Evolutionary conservation across 192 early-diverging fungal genomes (phyloP).

Genomic region (Linnemannia elongata): DNA sequence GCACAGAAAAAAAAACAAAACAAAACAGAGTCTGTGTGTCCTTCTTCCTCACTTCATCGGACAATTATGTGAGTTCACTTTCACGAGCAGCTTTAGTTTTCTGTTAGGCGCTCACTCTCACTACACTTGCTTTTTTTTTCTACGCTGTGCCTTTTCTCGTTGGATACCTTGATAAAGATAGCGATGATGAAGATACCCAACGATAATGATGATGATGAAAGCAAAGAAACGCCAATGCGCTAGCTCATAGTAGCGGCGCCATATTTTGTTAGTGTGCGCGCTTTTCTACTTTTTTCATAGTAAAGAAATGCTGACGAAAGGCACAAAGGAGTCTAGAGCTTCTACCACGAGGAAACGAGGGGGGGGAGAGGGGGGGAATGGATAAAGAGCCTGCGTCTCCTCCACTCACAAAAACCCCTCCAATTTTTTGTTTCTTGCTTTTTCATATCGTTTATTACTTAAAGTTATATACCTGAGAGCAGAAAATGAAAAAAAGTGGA

Average conservation of each 20-base stretch:
- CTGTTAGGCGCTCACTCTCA: neutral
- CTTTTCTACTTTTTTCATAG: too few relatives aligned
- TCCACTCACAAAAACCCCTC: neutral
- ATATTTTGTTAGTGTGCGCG: too few relatives aligned
- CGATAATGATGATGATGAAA: neutral
- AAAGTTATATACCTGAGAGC: neutral
- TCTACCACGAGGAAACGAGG: neutral
- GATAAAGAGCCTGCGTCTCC: neutral
- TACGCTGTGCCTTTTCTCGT: neutral
- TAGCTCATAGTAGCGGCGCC: too few relatives aligned
- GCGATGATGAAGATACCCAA: neutral
- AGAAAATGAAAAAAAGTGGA: too few relatives aligned
- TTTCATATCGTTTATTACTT: neutral
- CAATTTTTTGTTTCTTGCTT: too few relatives aligned
- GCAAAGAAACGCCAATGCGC: too few relatives aligned
- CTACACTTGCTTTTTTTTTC: neutral
- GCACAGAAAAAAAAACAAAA: too few relatives aligned
- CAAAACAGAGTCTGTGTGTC: too few relatives aligned
- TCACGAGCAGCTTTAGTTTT: neutral
- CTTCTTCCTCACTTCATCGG: too few relatives aligned
- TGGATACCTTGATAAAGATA: neutral
- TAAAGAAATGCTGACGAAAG: neutral
- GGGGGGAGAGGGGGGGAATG: neutral
- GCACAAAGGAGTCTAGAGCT: neutral
- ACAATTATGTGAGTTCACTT: too few relatives aligned